Evolutionary conservation across 495 filamentous ascomycete species (phyloP).

Genomic region (Penicillium paxilli): DNA sequence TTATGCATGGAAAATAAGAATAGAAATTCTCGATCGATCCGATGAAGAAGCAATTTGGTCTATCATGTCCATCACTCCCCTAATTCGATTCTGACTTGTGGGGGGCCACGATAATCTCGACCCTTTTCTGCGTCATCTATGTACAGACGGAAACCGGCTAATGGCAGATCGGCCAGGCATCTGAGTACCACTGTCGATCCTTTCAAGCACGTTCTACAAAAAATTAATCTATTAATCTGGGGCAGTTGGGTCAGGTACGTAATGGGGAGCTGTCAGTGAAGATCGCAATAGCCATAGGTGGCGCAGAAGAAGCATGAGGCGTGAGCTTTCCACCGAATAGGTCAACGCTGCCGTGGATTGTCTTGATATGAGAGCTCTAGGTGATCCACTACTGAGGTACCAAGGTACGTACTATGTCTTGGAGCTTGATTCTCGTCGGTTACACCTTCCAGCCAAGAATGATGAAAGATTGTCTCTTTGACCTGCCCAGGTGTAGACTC

Average conservation of each 20-base stretch:
- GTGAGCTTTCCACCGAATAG: background rate
- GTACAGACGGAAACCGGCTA: background rate
- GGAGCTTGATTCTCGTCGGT: background rate
- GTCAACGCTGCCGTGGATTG: too few species aligned
- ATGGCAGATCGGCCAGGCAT: background rate
- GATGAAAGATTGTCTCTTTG: background rate
- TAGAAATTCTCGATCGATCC: background rate
- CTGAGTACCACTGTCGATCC: background rate
- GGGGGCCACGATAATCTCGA: background rate
- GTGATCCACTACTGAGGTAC: background rate
- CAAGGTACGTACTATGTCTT: background rate
- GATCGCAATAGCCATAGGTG: background rate
- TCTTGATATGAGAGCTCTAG: background rate
- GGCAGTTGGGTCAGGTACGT: background rate
- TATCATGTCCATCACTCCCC: background rate
- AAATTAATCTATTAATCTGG: background rate
- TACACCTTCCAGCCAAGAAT: background rate
- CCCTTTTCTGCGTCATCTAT: constrained; percentile 1
- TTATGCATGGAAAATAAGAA: constrained; percentile 1
- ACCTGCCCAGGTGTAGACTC: too few species aligned
- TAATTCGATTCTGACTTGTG: background rate
- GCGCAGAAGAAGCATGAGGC: background rate
- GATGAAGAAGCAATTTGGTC: too few species aligned
- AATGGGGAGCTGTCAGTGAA: background rate
- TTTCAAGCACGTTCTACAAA: background rate